Base-by-base conservation (phyloP, 176 grass and related monocot genomes). In the Musa troglodytarum region DNA sequence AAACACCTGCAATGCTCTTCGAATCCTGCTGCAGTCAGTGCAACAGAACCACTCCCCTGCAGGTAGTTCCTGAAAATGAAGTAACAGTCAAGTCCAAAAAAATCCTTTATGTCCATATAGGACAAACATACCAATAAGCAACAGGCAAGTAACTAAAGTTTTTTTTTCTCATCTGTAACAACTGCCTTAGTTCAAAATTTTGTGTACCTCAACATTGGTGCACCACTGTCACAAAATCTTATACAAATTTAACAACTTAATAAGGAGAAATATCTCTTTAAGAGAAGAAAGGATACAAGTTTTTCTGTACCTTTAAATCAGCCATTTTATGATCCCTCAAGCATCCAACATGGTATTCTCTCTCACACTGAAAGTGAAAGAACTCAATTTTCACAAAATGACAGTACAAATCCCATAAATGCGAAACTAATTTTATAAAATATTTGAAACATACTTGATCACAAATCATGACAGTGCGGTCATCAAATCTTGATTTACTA, bases 291-390 rank as follows among this genome's bases (percentile, higher is more conserved):
- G 34, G 4, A 43, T 43, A 43, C 34, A 43, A 0, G 34, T 43
- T 43, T 43, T 43, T 43, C 34, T 20, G 79, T 77, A 98, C 95
- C 95, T 77, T 91, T 63, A 98, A 78, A 79, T 98, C 90, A 82
- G 88, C 88, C 90, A 94, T 89, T 22, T 79, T 83, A 71, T 85
- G 79, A 63, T 98, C 95, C 81, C 81, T 93, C 76, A 98, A 75
- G 70, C 95, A 98, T 49, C 95, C 90, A 65, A 98, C 90, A 76
- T 94, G 90, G 79, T 91, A 98, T 77, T 98, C 95, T 85, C 85
- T 98, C 74, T 92, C 90, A 34, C 95, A 98, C 95, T 98, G 80
- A 50, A 80, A 88, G 83, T 54, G 78, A 49, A 21, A 84, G 65
- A 56, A 53, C 51, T 69, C 21, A 52, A 65, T 76, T 29, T 2